phyloP scores from a whole-genome alignment of 371 early-diverging fungal species.

The Syncephalis plumigaleata region DNA sequence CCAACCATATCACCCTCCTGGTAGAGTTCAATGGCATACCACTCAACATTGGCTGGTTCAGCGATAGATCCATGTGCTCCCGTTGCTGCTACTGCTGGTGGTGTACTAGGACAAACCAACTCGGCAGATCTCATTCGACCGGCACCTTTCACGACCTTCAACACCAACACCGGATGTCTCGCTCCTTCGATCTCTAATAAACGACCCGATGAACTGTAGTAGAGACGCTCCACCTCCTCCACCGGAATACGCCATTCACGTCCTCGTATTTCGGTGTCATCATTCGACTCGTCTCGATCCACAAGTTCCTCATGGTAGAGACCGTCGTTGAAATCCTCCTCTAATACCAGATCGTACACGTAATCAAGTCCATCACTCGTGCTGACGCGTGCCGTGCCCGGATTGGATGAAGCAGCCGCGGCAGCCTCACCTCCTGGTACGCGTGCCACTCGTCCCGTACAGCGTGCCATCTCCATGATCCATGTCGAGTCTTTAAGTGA shows the following conservation, averaged over 20 bases:
- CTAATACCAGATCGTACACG: slow-evolving; percentile 25
- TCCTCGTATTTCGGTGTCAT: slow-evolving; percentile 6
- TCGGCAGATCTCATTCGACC: no score
- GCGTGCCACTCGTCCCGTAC: slow-evolving; percentile 16
- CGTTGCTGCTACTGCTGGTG: neutral
- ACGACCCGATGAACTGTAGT: slow-evolving; percentile 47
- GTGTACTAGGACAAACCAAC: slow-evolving; percentile 1
- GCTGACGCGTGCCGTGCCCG: neutral
- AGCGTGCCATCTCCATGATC: slow-evolving; percentile 51
- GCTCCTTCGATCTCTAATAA: slow-evolving; percentile 54
- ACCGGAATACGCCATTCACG: slow-evolving; percentile 12
- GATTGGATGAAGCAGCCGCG: no score
- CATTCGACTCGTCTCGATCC: neutral
- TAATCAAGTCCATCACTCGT: slow-evolving; percentile 2
- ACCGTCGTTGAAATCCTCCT: slow-evolving; percentile 47
- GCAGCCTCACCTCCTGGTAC: neutral
- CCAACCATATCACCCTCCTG: slow-evolving; percentile 3
- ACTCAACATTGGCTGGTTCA: slow-evolving; percentile 1
- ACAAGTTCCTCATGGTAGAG: slow-evolving; percentile 40
- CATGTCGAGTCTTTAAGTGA: slow-evolving; percentile 41
- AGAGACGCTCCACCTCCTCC: slow-evolving; percentile 26
- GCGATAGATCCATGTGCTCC: neutral
- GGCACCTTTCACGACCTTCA: slow-evolving; percentile 19
- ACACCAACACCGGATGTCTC: slow-evolving; percentile 41
- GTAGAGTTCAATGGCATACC: slow-evolving; percentile 4